These are phyloP conservation scores for Aspergillus novofumigatus DNA, from an alignment of 2,329 filamentous ascomycete species.

Conservation along the genomic window DNA sequence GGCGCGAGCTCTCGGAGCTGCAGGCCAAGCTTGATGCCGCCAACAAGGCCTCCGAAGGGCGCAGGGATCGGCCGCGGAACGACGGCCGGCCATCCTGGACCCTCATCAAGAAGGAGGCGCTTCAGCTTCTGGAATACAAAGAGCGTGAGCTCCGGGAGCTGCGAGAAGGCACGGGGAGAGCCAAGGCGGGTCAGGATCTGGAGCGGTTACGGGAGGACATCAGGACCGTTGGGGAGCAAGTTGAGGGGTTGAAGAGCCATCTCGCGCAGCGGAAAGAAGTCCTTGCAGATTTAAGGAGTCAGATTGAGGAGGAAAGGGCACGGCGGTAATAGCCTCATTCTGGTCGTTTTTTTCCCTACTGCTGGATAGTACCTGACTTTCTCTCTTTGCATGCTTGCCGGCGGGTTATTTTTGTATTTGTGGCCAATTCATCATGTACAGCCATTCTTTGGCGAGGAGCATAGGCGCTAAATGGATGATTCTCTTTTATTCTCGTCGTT, in stretches of 20 bases:
- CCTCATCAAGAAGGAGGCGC: slow-evolving; percentile 87
- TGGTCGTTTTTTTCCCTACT: slow-evolving; percentile 2
- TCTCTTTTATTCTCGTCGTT: slow-evolving; percentile 6
- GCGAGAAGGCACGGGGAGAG: slow-evolving; percentile 56
- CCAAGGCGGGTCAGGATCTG: slow-evolving; percentile 65
- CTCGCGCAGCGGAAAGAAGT: slow-evolving; percentile 70
- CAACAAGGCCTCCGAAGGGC: slow-evolving; percentile 66
- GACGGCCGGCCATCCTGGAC: slow-evolving; percentile 77
- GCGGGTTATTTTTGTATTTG: slow-evolving; percentile 11
- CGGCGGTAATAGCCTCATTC: slow-evolving; percentile 31
- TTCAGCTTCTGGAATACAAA: slow-evolving; percentile 95
- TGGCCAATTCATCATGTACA: slow-evolving; percentile 20
- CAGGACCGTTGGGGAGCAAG: slow-evolving; percentile 85
- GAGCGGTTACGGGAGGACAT: slow-evolving; percentile 81
- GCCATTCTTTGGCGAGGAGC: slow-evolving; percentile 32
- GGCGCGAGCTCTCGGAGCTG: slow-evolving; percentile 85
- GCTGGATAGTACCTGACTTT: slow-evolving; percentile 7
- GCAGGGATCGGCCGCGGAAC: slow-evolving; percentile 52
- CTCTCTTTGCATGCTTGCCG: not conserved
- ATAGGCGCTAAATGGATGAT: slow-evolving; percentile 30
- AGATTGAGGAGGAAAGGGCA: slow-evolving; percentile 83
- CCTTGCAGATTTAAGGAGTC: slow-evolving; percentile 69
- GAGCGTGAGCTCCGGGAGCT: slow-evolving; percentile 67
- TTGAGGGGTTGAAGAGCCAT: slow-evolving; percentile 84
- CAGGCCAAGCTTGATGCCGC: slow-evolving; percentile 83